Conservation (phyloP, 371 early-diverging fungal species). For the Mucor circinelloides region DNA sequence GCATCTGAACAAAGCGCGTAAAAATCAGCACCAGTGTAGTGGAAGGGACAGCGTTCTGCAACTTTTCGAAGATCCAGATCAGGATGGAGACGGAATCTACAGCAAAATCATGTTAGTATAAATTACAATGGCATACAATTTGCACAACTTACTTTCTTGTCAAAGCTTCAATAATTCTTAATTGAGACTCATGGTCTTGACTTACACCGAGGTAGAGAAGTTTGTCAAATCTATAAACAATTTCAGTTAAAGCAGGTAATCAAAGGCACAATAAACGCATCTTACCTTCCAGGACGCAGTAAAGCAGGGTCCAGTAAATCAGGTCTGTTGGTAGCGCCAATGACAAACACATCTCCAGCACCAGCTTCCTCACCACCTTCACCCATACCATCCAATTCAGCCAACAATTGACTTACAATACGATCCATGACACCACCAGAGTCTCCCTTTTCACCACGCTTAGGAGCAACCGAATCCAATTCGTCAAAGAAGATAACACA, state of each 20-base stretch:
- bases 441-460: conserved; percentile 96
- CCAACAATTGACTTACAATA: conserved; percentile 93
- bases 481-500: conserved; percentile 99
- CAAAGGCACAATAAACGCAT: not conserved
- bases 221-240: conserved; percentile 84
- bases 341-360: conserved; percentile 96
- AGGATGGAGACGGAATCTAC: conserved; percentile 80
- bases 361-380: conserved; percentile 51
- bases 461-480: conserved; percentile 98
- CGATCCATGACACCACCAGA: conserved; percentile 99
- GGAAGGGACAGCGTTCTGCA: conserved; percentile 86
- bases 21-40: conserved; percentile 97
- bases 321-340: conserved; percentile 99
- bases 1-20: conserved; percentile 98
- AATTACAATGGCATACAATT: not conserved
- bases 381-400: conserved; percentile 94
- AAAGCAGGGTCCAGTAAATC: conserved; percentile 97
- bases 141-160: conserved; percentile 77
- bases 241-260: not conserved
- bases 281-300: conserved; percentile 57
- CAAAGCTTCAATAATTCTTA: conserved; percentile 87
- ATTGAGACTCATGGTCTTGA: conserved; percentile 82
- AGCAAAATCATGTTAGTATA: not conserved
- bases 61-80: conserved; percentile 72
- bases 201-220: conserved; percentile 93